These are phyloP conservation scores for Colletotrichum cuscutae DNA, from an alignment of 2,329 filamentous ascomycete species.

Conservation along the genomic window DNA sequence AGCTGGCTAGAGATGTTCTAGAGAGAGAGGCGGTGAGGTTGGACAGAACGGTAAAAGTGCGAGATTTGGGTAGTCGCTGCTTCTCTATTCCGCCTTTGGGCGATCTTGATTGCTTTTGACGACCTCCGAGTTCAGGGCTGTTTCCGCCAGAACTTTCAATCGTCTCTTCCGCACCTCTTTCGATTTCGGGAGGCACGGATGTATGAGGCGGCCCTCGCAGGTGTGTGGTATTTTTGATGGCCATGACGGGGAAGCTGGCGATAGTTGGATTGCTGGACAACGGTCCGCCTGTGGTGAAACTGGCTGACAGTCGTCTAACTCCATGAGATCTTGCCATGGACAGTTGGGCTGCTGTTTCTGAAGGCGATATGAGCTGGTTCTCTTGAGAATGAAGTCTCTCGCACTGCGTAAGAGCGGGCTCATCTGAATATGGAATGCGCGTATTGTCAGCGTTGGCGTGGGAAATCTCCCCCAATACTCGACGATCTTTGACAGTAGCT, in stretches of 20 bases:
- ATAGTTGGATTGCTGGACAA: conserved; percentile 43
- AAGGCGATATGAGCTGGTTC: not conserved
- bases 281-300: conserved; percentile 40
- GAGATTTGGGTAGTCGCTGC: conserved; percentile 52
- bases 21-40: conserved; percentile 58
- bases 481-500: conserved; percentile 12
- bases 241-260: conserved; percentile 42
- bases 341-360: not conserved
- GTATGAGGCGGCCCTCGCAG: conserved; percentile 17
- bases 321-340: not conserved
- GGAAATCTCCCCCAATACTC: conserved; percentile 19
- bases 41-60: conserved; percentile 56
- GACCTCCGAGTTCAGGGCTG: not conserved
- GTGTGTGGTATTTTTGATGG: conserved; percentile 36
- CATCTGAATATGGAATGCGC: not conserved
- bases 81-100: conserved; percentile 5
- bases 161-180: not conserved
- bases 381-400: not conserved
- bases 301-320: conserved; percentile 42
- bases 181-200: conserved; percentile 5
- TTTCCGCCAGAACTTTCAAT: not conserved
- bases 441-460: not conserved
- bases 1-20: conserved; percentile 36
- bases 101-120: conserved; percentile 2
- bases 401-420: not conserved